phyloP scores from a whole-genome alignment of 805 yeast species.

The Yueomyces sp. region DNA sequence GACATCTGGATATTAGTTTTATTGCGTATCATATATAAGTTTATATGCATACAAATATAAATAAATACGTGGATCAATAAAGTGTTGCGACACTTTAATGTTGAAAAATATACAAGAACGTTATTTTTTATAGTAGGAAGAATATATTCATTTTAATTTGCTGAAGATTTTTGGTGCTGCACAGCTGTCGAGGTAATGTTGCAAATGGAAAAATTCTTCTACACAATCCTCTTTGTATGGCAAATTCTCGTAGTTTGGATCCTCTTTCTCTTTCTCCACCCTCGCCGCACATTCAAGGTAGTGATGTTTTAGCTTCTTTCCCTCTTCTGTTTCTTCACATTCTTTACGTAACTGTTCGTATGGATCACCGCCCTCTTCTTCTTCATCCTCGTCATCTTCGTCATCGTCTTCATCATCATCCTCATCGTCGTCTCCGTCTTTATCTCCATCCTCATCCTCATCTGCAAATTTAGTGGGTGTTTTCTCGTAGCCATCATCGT shows the following conservation, averaged over 20 bases:
- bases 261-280: slow-evolving; percentile 78
- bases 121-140: too few species aligned
- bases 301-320: slow-evolving; percentile 72
- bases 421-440: slow-evolving; percentile 23
- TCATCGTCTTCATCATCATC: slow-evolving; percentile 36
- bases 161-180: slow-evolving; percentile 81
- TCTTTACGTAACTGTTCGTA: slow-evolving; percentile 52
- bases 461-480: slow-evolving; percentile 1
- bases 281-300: slow-evolving; percentile 91
- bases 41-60: too few species aligned
- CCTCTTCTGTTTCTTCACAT: slow-evolving; percentile 53
- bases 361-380: slow-evolving; percentile 56
- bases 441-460: slow-evolving; percentile 18
- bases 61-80: too few species aligned
- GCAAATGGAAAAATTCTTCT: slow-evolving; percentile 94
- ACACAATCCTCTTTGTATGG: slow-evolving; percentile 93
- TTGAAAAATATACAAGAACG: too few species aligned
- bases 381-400: slow-evolving; percentile 56
- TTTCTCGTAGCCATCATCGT: slow-evolving; percentile 32
- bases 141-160: slow-evolving; percentile 52
- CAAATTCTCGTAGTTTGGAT: slow-evolving; percentile 66
- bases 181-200: slow-evolving; percentile 85
- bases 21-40: too few species aligned
- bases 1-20: too few species aligned
- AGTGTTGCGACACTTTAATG: too few species aligned